These are phyloP conservation scores for Arthroderma sp. DNA, from an alignment of 2,329 filamentous ascomycete genomes.

Conservation along the genomic window DNA sequence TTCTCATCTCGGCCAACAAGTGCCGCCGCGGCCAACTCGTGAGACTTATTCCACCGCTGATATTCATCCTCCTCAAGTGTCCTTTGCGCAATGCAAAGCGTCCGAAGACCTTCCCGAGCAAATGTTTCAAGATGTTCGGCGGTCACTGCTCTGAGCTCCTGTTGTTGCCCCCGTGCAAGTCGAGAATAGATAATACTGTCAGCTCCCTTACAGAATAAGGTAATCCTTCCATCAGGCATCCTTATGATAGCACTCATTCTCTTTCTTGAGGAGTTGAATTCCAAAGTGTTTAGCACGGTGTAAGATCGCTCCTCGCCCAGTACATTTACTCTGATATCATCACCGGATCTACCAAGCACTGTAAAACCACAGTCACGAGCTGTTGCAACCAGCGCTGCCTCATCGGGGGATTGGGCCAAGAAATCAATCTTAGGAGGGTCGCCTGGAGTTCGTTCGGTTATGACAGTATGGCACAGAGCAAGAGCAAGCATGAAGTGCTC, in stretches of 20 bases:
- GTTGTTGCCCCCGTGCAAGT: slow-evolving; percentile 70
- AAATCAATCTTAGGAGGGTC: slow-evolving; percentile 84
- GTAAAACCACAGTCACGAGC: slow-evolving; percentile 93
- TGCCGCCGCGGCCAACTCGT: slow-evolving; percentile 74
- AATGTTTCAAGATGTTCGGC: slow-evolving; percentile 96
- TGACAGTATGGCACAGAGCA: slow-evolving; percentile 92
- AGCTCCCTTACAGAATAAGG: slow-evolving; percentile 92
- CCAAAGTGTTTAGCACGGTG: slow-evolving; percentile 80
- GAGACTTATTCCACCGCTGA: slow-evolving; percentile 66
- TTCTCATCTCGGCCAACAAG: slow-evolving; percentile 84
- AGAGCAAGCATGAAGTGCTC: slow-evolving; percentile 89
- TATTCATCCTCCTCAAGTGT: slow-evolving; percentile 75
- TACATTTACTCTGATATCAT: slow-evolving; percentile 74
- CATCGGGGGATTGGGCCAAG: slow-evolving; percentile 94
- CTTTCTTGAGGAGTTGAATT: slow-evolving; percentile 95
- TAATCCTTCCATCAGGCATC: slow-evolving; percentile 81
- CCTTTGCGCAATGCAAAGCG: slow-evolving; percentile 80
- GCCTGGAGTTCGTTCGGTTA: slow-evolving; percentile 79
- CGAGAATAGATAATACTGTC: slow-evolving; percentile 96
- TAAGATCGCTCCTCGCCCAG: slow-evolving; percentile 77
- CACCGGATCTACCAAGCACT: slow-evolving; percentile 64
- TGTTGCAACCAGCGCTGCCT: slow-evolving; percentile 85
- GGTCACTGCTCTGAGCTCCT: slow-evolving; percentile 66
- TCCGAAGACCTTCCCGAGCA: slow-evolving; percentile 84
- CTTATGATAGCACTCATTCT: slow-evolving; percentile 94